These are phyloP conservation scores for Aspergillus carbonarius DNA, from an alignment of 2,329 filamentous ascomycete genomes.

Conservation along the genomic window DNA sequence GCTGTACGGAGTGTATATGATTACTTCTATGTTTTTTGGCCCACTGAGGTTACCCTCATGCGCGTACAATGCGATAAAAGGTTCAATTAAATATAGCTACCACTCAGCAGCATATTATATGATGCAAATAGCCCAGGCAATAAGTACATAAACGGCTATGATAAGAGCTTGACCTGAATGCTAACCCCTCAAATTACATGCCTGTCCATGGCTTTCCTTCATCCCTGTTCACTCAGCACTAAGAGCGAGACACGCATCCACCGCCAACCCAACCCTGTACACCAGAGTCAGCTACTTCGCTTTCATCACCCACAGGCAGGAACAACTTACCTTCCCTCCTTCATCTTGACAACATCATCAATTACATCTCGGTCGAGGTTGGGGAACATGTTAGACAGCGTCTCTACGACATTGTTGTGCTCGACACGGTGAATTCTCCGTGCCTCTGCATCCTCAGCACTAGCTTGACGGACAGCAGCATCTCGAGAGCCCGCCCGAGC, in stretches of 20 bases:
- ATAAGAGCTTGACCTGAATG: neutral
- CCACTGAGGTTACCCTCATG: neutral
- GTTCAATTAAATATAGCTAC: neutral
- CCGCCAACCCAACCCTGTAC: conserved; percentile 73
- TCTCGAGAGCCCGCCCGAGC: conserved; percentile 68
- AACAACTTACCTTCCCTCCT: conserved; percentile 78
- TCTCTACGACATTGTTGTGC: conserved; percentile 89
- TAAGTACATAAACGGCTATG: conserved; percentile 7
- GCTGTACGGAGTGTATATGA: too few relatives aligned
- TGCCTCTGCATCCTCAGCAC: conserved; percentile 84
- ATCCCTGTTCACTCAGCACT: conserved; percentile 42
- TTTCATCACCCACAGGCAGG: neutral
- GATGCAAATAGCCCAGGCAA: conserved; percentile 1
- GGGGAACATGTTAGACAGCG: conserved; percentile 93
- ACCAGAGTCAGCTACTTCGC: conserved; percentile 13
- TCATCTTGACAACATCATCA: conserved; percentile 92
- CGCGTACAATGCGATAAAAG: neutral
- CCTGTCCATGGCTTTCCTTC: neutral
- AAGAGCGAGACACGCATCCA: conserved; percentile 79
- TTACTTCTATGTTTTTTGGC: neutral
- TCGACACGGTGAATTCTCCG: conserved; percentile 78
- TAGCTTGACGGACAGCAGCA: conserved; percentile 84
- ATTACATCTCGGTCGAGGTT: conserved; percentile 92
- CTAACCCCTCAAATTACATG: neutral
- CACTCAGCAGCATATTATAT: neutral